Evolutionary conservation across 495 filamentous ascomycete species (phyloP).

Genomic region (Xylaria scruposa): DNA sequence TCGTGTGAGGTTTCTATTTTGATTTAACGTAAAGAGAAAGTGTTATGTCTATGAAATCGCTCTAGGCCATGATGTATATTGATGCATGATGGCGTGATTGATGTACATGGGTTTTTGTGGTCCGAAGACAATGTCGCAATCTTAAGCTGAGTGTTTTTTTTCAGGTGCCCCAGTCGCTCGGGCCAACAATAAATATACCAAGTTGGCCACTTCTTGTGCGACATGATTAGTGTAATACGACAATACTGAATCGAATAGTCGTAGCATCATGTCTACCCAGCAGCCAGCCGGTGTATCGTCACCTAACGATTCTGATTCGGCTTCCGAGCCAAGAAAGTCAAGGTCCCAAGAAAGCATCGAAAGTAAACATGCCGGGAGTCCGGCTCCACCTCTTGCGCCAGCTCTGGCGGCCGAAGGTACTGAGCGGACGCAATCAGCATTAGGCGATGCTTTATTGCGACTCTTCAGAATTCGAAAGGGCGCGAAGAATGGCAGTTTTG

Average conservation of each 20-base stretch:
- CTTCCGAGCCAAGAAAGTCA: slow-evolving; percentile 28
- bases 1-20: too few relatives aligned
- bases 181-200: not conserved
- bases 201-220: slow-evolving; percentile 8
- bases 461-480: slow-evolving; percentile 38
- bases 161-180: too few relatives aligned
- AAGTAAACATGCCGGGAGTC: slow-evolving; percentile 13
- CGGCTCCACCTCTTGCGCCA: slow-evolving; percentile 19
- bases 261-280: slow-evolving; percentile 33
- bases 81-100: too few relatives aligned
- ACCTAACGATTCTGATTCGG: slow-evolving; percentile 17
- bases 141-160: too few relatives aligned
- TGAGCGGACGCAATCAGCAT: slow-evolving; percentile 30
- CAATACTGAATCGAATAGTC: slow-evolving; percentile 8
- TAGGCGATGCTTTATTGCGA: slow-evolving; percentile 36
- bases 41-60: too few relatives aligned
- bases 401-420: slow-evolving; percentile 31
- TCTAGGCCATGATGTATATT: too few relatives aligned
- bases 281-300: slow-evolving; percentile 15
- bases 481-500: slow-evolving; percentile 29
- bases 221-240: not conserved
- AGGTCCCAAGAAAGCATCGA: slow-evolving; percentile 24
- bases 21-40: too few relatives aligned
- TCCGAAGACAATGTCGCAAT: too few relatives aligned
- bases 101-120: too few relatives aligned